These are phyloP conservation scores for Plasmodium berghei DNA, from an alignment of 169 alveolate species.

Conservation along the genomic window DNA sequence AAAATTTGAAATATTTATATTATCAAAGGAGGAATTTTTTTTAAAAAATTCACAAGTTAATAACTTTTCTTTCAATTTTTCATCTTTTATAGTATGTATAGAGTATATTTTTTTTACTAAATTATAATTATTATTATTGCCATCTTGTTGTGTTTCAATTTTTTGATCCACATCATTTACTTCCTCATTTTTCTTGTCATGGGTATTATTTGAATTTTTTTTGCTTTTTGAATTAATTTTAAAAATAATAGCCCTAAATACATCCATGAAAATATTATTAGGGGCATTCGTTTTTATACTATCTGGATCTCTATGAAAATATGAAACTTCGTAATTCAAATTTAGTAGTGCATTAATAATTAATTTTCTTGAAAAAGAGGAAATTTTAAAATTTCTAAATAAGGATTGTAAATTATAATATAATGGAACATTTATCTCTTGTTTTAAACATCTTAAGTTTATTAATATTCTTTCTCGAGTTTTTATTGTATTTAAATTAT, in stretches of 20 bases:
- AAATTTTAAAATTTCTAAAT: slow-evolving; percentile 64
- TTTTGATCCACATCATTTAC: neutral
- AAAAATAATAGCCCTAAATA: slow-evolving; percentile 79
- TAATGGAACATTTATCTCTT: slow-evolving; percentile 64
- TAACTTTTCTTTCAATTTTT: slow-evolving; percentile 48
- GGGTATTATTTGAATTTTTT: neutral
- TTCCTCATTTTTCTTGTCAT: neutral
- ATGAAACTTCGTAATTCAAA: slow-evolving; percentile 90
- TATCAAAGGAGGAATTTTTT: slow-evolving; percentile 59
- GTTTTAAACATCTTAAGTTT: slow-evolving; percentile 62
- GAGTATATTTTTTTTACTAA: slow-evolving; percentile 44
- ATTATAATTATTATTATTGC: neutral
- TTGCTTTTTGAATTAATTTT: slow-evolving; percentile 62
- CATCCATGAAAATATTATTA: slow-evolving; percentile 90
- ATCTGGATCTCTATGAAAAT: slow-evolving; percentile 92
- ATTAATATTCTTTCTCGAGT: slow-evolving; percentile 69
- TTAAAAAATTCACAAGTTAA: slow-evolving; percentile 69
- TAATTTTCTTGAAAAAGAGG: slow-evolving; percentile 60
- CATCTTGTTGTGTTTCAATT: neutral
- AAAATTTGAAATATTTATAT: slow-evolving; percentile 29
- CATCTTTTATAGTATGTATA: slow-evolving; percentile 66
- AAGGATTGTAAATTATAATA: slow-evolving; percentile 65
- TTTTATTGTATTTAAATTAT: slow-evolving; percentile 50
- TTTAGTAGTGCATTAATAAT: slow-evolving; percentile 77
- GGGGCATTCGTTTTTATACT: slow-evolving; percentile 93